phyloP scores from a whole-genome alignment of 2,329 filamentous ascomycete species.

The Arthrobotrys sinensis region DNA sequence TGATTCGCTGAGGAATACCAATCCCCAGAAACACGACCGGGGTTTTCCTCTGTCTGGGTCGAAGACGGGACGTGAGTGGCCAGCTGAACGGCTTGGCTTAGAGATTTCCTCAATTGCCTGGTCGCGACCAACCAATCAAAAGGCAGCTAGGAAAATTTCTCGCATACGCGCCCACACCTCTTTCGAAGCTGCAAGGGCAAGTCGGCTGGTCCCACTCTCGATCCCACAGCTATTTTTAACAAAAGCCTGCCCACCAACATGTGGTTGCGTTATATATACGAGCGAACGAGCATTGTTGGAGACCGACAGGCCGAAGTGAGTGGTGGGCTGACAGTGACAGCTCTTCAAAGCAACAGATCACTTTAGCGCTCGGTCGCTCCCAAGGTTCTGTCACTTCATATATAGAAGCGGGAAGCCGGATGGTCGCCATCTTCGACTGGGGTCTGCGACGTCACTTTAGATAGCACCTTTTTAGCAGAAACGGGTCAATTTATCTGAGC shows the following conservation, averaged over 20 bases:
- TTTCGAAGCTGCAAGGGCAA: slow-evolving; percentile 53
- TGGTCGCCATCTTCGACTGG: slow-evolving; percentile 27
- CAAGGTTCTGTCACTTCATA: slow-evolving; percentile 40
- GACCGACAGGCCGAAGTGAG: slow-evolving; percentile 32
- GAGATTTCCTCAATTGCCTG: slow-evolving; percentile 36
- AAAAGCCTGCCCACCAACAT: slow-evolving; percentile 33
- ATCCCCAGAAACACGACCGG: slow-evolving; percentile 27
- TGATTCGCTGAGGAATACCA: slow-evolving; percentile 48
- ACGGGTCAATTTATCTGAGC: slow-evolving; percentile 43
- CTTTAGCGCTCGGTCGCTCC: slow-evolving; percentile 48
- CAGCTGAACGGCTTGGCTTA: slow-evolving; percentile 53
- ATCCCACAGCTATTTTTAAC: slow-evolving; percentile 57
- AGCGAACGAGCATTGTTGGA: slow-evolving; percentile 44
- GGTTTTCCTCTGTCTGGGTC: slow-evolving; percentile 13
- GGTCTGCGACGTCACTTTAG: slow-evolving; percentile 39
- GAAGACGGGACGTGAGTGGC: slow-evolving; percentile 56
- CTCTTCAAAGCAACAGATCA: slow-evolving; percentile 35
- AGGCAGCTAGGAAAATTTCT: slow-evolving; percentile 29
- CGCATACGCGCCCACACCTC: slow-evolving; percentile 60
- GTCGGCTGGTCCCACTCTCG: slow-evolving; percentile 21
- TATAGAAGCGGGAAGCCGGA: slow-evolving; percentile 58
- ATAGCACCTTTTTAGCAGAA: slow-evolving; percentile 14
- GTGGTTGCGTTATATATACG: slow-evolving; percentile 18
- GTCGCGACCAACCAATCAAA: slow-evolving; percentile 44
- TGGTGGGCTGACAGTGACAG: slow-evolving; percentile 46